These are phyloP conservation scores for Kingdonia uniflora DNA, from an alignment of 164 flowering plant species.

Conservation along the genomic window DNA sequence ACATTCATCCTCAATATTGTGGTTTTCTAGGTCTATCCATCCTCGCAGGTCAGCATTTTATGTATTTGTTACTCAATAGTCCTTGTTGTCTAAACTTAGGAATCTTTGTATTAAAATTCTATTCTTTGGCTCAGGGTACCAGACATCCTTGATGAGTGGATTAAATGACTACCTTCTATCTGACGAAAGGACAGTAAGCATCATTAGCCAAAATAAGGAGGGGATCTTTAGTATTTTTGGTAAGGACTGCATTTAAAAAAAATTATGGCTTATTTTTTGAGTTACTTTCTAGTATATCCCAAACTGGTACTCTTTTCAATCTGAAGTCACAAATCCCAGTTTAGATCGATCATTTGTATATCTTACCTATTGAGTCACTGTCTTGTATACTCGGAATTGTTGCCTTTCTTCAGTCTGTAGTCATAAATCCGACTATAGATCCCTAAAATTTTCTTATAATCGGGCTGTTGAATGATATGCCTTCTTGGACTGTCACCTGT, in stretches of 20 bases:
- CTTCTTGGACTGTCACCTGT: too few relatives aligned
- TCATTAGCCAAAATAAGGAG: conserved; percentile 85
- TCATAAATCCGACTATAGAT: too few relatives aligned
- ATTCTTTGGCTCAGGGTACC: conserved; percentile 42
- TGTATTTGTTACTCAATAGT: conserved; percentile 1
- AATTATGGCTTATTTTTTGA: too few relatives aligned
- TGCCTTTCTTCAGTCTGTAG: too few relatives aligned
- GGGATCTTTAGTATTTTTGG: conserved; percentile 88
- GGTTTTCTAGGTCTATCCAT: conserved; percentile 60
- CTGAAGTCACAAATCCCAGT: too few relatives aligned
- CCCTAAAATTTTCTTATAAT: too few relatives aligned
- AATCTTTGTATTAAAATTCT: too few relatives aligned
- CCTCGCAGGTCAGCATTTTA: conserved; percentile 38
- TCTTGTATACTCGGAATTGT: not conserved
- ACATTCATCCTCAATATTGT: conserved; percentile 50
- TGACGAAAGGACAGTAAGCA: conserved; percentile 38
- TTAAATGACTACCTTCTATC: conserved; percentile 66
- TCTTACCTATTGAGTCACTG: not conserved
- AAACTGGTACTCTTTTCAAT: too few relatives aligned
- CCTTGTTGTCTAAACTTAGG: too few relatives aligned
- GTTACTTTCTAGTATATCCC: too few relatives aligned
- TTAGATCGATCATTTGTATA: not conserved
- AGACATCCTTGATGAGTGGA: conserved; percentile 48
- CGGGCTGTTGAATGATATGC: too few relatives aligned
- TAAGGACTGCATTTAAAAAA: conserved; percentile 23